A percentile compares a stretch with the other conserved stretches of the same genome.
Evolutionary conservation across 768 basidiomycete species (phyloP).

Genomic region (Leccinum longicurvipes): DNA sequence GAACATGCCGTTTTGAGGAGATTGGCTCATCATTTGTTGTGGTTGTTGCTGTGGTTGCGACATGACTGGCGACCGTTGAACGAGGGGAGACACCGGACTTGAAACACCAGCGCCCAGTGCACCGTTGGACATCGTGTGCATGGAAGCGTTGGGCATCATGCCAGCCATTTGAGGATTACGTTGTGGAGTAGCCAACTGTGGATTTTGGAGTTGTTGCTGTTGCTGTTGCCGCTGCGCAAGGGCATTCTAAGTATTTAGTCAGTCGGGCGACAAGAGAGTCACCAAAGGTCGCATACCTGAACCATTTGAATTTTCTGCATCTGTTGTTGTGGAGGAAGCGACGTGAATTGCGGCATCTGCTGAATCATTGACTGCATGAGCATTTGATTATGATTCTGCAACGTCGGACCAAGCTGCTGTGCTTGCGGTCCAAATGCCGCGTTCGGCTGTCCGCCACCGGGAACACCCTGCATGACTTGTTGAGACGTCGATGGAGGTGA

Average conservation of each 20-base stretch:
- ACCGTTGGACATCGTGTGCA: constrained; percentile 25
- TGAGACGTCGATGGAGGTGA: constrained; percentile 36
- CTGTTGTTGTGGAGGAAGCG: constrained; percentile 51
- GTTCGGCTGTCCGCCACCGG: constrained; percentile 18
- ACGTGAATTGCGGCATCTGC: constrained; percentile 51
- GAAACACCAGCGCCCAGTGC: constrained; percentile 20
- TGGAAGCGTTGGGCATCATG: constrained; percentile 28
- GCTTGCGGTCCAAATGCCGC: constrained; percentile 29
- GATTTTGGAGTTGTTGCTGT: constrained; percentile 29
- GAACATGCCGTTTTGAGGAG: constrained; percentile 32
- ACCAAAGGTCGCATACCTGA: constrained; percentile 39
- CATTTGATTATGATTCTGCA: constrained; percentile 56
- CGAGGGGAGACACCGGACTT: constrained; percentile 30
- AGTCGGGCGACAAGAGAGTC: constrained; percentile 1
- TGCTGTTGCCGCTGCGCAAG: constrained; percentile 30
- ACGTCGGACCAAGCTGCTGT: constrained; percentile 45
- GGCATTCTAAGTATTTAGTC: constrained; percentile 9
- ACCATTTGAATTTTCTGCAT: constrained; percentile 54
- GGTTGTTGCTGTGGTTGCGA: constrained; percentile 28
- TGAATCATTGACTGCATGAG: constrained; percentile 54
- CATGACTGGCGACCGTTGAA: constrained; percentile 29
- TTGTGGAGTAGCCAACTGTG: constrained; percentile 18
- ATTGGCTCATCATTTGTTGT: constrained; percentile 26
- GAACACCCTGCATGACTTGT: constrained; percentile 18
- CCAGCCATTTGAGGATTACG: constrained; percentile 31